Percentiles rank a stretch among this genome's conserved stretches.
These are phyloP conservation scores for Phytophthora parvispora DNA, from an alignment of 352 stramenopile genomes.

Conservation along the genomic window DNA sequence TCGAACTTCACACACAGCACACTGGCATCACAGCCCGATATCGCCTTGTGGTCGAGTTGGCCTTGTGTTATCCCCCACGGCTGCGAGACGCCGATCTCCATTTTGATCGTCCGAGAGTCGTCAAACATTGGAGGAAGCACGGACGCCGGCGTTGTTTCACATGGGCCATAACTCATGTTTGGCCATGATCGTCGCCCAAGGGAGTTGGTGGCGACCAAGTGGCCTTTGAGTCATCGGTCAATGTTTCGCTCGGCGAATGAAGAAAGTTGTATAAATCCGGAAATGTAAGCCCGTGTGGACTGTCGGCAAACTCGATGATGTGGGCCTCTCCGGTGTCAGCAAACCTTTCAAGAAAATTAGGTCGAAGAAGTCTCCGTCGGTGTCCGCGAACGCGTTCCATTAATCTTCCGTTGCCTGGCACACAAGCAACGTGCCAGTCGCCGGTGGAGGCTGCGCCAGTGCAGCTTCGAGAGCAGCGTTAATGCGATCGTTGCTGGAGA, in stretches of 20 bases:
- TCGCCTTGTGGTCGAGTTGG: conserved; percentile 50
- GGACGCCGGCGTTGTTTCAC: conserved; percentile 30
- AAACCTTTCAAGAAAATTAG: conserved; percentile 50
- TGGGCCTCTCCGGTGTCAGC: conserved; percentile 42
- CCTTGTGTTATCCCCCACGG: conserved; percentile 43
- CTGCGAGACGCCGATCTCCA: conserved; percentile 50
- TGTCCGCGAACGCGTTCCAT: conserved; percentile 50
- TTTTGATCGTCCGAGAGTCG: conserved; percentile 46
- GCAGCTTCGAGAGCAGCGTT: conserved; percentile 49
- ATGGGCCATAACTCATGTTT: conserved; percentile 45
- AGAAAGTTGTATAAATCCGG: neutral
- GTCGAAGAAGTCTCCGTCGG: conserved; percentile 26
- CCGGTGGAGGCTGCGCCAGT: conserved; percentile 39
- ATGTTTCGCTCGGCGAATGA: conserved; percentile 12
- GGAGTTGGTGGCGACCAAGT: conserved; percentile 34
- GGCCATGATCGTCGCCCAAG: conserved; percentile 35
- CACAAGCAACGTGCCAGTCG: conserved; percentile 34
- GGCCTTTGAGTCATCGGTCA: conserved; percentile 14
- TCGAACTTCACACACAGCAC: conserved; percentile 51
- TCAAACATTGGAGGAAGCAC: conserved; percentile 49
- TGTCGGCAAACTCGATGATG: conserved; percentile 48
- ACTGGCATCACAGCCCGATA: conserved; percentile 41
- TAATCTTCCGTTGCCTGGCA: conserved; percentile 50
- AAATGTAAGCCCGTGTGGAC: conserved; percentile 31
- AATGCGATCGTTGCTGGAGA: conserved; percentile 48